Evolutionary conservation across 805 yeast species (phyloP).

Genomic region (Saturnispora halmiae): DNA sequence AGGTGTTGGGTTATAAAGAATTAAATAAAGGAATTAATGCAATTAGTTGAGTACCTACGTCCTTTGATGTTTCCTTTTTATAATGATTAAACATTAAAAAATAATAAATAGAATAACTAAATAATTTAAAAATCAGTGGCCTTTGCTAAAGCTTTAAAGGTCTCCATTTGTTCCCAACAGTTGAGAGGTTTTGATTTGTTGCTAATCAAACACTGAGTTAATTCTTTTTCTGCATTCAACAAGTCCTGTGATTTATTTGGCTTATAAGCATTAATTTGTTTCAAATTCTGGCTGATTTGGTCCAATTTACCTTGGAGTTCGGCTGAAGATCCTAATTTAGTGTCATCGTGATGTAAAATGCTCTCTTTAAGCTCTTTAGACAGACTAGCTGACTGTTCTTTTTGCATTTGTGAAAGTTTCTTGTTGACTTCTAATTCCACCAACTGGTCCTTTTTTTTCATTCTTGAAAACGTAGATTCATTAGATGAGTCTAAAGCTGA

Average conservation of each 20-base stretch:
- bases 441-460: constrained; percentile 57
- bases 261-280: constrained; percentile 24
- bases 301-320: constrained; percentile 28
- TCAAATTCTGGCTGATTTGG: constrained; percentile 28
- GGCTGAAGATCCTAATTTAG: constrained; percentile 19
- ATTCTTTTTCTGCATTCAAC: constrained; percentile 37
- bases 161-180: constrained; percentile 74
- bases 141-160: constrained; percentile 50
- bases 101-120: not conserved
- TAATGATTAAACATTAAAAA: not conserved
- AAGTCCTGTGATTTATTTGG: constrained; percentile 33
- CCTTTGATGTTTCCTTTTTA: no score
- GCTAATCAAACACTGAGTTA: constrained; percentile 52
- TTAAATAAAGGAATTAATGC: no score
- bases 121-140: constrained; percentile 10
- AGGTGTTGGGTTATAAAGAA: constrained; percentile 54
- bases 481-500: constrained; percentile 92
- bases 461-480: constrained; percentile 34
- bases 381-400: constrained; percentile 42
- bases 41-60: no score
- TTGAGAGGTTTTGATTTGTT: constrained; percentile 60
- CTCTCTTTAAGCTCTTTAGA: constrained; percentile 40
- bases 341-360: constrained; percentile 29
- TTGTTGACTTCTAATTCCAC: constrained; percentile 56
- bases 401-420: constrained; percentile 46